Conservation (phyloP, 371 early-diverging fungal genomes). For the Umbelopsis sp. region DNA sequence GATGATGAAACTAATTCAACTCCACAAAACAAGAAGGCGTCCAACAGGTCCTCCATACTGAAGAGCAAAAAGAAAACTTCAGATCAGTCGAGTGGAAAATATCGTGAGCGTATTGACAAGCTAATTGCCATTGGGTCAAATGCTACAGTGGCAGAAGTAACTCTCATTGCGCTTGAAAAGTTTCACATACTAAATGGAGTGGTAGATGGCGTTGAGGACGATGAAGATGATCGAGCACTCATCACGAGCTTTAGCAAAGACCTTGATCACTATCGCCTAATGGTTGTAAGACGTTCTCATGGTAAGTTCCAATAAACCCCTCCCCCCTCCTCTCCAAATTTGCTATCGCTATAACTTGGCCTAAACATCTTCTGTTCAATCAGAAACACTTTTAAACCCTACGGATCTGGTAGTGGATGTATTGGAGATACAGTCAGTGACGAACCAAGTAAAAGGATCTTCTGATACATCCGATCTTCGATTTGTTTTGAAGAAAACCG, state of each 20-base stretch:
- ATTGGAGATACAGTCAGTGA: not conserved
- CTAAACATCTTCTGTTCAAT: not conserved
- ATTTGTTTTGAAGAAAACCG: slow-evolving; percentile 13
- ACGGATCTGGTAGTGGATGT: not conserved
- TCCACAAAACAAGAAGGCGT: not conserved
- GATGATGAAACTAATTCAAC: slow-evolving; percentile 18
- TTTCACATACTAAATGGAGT: slow-evolving; percentile 41
- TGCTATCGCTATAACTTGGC: not conserved
- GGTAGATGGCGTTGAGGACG: slow-evolving; percentile 21
- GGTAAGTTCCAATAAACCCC: not conserved
- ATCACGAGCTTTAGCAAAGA: slow-evolving; percentile 8
- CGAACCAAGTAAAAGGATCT: slow-evolving; percentile 7
- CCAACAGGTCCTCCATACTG: not conserved
- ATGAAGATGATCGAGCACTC: slow-evolving; percentile 10
- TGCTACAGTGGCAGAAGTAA: slow-evolving; percentile 38
- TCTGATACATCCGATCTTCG: slow-evolving; percentile 8
- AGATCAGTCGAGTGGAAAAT: not conserved
- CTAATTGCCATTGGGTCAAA: slow-evolving; percentile 40
- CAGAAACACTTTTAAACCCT: slow-evolving; percentile 6
- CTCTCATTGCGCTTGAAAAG: slow-evolving; percentile 44
- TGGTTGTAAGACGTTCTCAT: not conserved
- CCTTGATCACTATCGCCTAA: slow-evolving; percentile 1
- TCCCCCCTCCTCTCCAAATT: not conserved
- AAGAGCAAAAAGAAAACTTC: slow-evolving; percentile 13
- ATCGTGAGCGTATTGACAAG: slow-evolving; percentile 42